Base-by-base conservation (phyloP, 495 filamentous ascomycete genomes). In the Penicillium taxi region DNA sequence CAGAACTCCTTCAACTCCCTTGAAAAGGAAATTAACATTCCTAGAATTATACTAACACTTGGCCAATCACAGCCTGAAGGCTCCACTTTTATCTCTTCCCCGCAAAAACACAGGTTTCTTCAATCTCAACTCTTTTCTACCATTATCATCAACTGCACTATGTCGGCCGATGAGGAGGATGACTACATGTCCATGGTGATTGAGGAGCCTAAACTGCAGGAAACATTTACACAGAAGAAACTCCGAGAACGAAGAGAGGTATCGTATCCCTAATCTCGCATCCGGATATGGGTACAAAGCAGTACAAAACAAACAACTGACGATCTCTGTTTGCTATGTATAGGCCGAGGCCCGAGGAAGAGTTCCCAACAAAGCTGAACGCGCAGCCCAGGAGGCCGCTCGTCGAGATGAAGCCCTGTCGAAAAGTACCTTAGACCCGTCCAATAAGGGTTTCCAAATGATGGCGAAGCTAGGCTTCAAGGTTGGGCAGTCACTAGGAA, bases 401-500 rank as follows among this genome's bases (percentile, higher is more conserved):
- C 75, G 72, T 16, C 82, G 86, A 27, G 87, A 96, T 56, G 74
- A 69, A 26, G 86, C 81, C 4, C 73, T 94, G 11, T 66, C 76
- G 2, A 80, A 64, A 9, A 81, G 80, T n/a, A 68, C 95, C 17
- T 63, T 85, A 11, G 53, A 69, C 26, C 72, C 75, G n/a, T 52
- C 63, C 5, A 69, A 72, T 31, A 98, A 96, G 58, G 91, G 91
- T 2, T 78, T 88, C 37, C 70, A 84, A 39, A 94, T 98, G 87
- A 91, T 98, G 89, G 79, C 84, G n/a, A 87, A 82, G 58, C 81
- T 98, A 67, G 91, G 91, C 5, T 98, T 89, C 62, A 82, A 76
- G 42, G 63, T 74, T 7, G 82, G 82, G 9, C 75, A 77, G 33
- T 70, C 75, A 0, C 69, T 94, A 3, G 86, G 91, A 1, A 81